Percentiles rank a stretch among this genome's conserved stretches.
Evolutionary conservation across 2,329 filamentous ascomycete species (phyloP).

Genomic region (Phoma sp.): DNA sequence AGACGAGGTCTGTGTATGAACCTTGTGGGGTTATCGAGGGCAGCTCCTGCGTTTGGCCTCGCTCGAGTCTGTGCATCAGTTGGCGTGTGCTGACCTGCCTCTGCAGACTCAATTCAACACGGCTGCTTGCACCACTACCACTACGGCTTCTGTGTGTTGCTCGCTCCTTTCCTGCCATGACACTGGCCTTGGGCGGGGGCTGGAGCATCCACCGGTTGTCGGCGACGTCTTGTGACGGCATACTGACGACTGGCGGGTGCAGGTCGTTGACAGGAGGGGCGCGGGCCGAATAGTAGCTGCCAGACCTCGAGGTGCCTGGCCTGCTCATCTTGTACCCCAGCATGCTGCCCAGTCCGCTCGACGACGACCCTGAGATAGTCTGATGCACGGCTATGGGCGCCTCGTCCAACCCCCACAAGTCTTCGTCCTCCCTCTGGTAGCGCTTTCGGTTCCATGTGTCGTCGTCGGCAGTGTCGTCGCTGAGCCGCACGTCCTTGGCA

Average conservation of each 20-base stretch:
- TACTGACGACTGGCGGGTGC: conserved; percentile 83
- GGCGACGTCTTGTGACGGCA: conserved; percentile 69
- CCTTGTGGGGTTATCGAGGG: conserved; percentile 44
- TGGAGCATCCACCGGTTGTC: conserved; percentile 92
- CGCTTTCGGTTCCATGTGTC: conserved; percentile 76
- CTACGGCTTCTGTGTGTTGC: conserved; percentile 67
- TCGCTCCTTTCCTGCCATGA: conserved; percentile 87
- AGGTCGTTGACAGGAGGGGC: conserved; percentile 83
- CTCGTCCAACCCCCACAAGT: conserved; percentile 75
- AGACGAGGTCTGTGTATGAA: conserved; percentile 39
- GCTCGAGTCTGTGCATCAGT: conserved; percentile 43
- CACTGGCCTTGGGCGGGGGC: conserved; percentile 83
- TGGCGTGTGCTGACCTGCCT: conserved; percentile 49
- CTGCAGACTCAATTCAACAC: conserved; percentile 45
- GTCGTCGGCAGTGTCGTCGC: conserved; percentile 45
- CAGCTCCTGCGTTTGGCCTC: conserved; percentile 44
- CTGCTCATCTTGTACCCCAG: conserved; percentile 26
- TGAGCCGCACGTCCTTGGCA: conserved; percentile 32
- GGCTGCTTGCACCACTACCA: conserved; percentile 50
- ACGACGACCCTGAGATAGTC: conserved; percentile 38
- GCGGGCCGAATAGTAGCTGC: conserved; percentile 48
- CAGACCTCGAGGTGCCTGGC: conserved; percentile 39
- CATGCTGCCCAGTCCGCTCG: conserved; percentile 37
- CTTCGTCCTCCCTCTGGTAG: conserved; percentile 88
- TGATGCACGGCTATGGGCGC: conserved; percentile 39